Conservation (phyloP, 352 stramenopile genomes). For the Pythium guiyangense region DNA sequence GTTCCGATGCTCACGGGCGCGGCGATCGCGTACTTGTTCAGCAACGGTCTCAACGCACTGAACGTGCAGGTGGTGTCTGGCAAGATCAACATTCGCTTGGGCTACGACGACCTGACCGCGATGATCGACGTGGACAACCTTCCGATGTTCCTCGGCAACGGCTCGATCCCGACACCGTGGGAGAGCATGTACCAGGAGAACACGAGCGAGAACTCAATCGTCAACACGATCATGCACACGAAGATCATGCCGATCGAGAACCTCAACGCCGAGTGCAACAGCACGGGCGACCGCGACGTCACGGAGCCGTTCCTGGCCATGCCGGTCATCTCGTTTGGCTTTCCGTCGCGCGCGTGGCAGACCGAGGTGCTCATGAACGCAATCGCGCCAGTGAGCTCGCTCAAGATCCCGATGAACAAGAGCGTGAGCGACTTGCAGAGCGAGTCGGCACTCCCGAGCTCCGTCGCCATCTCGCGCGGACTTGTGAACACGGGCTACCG, state of each 20-base stretch:
- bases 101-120: not conserved
- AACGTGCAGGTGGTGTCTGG: not conserved
- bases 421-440: not conserved
- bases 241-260: not conserved
- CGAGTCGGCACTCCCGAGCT: constrained; percentile 10
- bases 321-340: constrained; percentile 12
- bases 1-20: not conserved
- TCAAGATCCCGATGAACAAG: constrained; percentile 7
- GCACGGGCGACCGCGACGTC: not conserved
- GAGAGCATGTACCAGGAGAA: not conserved
- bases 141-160: not conserved
- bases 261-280: not conserved
- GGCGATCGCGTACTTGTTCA: constrained; percentile 5
- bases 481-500: constrained; percentile 2
- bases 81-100: not conserved
- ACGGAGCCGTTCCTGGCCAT: not conserved
- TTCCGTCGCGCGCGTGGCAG: constrained; percentile 12
- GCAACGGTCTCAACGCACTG: constrained; percentile 11
- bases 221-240: constrained; percentile 17
- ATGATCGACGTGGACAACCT: not conserved
- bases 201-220: not conserved
- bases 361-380: not conserved
- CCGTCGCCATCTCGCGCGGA: not conserved
- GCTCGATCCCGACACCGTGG: not conserved
- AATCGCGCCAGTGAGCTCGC: not conserved